Base-by-base conservation (phyloP, 768 basidiomycete species). In the Russula earlei region DNA sequence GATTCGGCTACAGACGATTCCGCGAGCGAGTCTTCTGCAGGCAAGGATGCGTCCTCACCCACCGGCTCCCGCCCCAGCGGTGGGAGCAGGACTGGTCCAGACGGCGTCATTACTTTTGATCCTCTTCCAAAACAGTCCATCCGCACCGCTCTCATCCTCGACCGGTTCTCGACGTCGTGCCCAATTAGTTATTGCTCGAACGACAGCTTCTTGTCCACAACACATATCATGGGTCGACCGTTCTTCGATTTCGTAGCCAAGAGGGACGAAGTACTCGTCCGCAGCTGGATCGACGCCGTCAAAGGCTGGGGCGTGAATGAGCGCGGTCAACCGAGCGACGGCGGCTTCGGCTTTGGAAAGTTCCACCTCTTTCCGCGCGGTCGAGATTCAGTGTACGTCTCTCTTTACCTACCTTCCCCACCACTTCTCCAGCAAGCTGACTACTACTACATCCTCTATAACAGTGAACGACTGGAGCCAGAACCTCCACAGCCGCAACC, bases 261-360 rank as follows among this genome's bases (percentile, higher is more conserved):
- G 64, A 73, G 76, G 60, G 85, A 86, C 62, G 87, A 88, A 69
- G 70, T 69, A 11, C 74, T 77, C 48, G 86, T 91, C 22, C 77
- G 80, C 24, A 77, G 74, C 51, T 89, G 86, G 85, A 82, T 91
- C 49, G 82, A 82, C 58, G 78, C 80, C 49, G 80, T 89, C 63
- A 91, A 91, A 66, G 78, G 81, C 2, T 89, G 87, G 84, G 87
- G 87, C 17, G 86, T 90, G 47, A 90, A 90, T 59, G 88, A 90
- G 67, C 78, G 81, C 3, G 88, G 87, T 0, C 84, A 86, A 68
- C 87, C 87, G 22, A 85, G 84, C 65, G 86, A 89, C 61, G 87
- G 87, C 33, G 88, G 88, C 1, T 91, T 91, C 66, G 88, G 86
- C 15, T 91, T 85, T 69, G 87, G 87, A 17, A 79, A 77, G 63